Conservation (phyloP, 2,329 filamentous ascomycete genomes). For the Aspergillus sp. region DNA sequence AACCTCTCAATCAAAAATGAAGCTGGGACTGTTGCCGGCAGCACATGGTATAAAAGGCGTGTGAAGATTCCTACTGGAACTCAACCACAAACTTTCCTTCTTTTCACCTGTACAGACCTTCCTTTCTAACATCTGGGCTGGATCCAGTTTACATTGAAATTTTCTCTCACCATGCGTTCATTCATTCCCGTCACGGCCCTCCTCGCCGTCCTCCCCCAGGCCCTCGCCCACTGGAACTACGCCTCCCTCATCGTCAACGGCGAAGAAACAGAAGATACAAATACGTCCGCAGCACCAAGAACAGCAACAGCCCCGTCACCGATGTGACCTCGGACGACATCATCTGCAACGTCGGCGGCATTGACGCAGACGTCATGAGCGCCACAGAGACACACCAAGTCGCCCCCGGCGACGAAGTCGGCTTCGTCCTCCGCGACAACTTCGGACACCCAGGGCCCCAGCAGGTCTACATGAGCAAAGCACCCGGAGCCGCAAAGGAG, state of each 20-base stretch:
- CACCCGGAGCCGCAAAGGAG: background rate
- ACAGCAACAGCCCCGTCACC: constrained; percentile 6
- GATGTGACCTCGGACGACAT: constrained; percentile 6
- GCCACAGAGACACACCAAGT: constrained; percentile 1
- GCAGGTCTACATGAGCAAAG: constrained; percentile 9
- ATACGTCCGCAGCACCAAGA: constrained; percentile 10
- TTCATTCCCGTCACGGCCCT: no score
- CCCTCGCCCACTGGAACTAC: constrained; percentile 7
- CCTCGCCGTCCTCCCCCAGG: background rate
- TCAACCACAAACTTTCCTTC: no score
- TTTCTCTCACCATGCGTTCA: no score
- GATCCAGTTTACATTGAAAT: no score
- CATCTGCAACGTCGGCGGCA: background rate
- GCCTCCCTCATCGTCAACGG: constrained; percentile 9
- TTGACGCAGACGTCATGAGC: background rate
- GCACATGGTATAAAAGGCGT: no score
- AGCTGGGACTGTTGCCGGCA: no score
- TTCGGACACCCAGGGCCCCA: constrained; percentile 2
- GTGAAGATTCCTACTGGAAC: no score
- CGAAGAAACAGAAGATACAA: constrained; percentile 6
- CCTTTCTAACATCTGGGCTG: no score
- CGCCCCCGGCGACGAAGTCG: constrained; percentile 4
- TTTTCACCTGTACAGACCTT: no score
- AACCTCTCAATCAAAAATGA: no score
- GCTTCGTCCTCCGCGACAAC: constrained; percentile 4